These are phyloP conservation scores for Salicornia ramosissima DNA, from an alignment of 148 eudicot genomes.

Conservation along the genomic window DNA sequence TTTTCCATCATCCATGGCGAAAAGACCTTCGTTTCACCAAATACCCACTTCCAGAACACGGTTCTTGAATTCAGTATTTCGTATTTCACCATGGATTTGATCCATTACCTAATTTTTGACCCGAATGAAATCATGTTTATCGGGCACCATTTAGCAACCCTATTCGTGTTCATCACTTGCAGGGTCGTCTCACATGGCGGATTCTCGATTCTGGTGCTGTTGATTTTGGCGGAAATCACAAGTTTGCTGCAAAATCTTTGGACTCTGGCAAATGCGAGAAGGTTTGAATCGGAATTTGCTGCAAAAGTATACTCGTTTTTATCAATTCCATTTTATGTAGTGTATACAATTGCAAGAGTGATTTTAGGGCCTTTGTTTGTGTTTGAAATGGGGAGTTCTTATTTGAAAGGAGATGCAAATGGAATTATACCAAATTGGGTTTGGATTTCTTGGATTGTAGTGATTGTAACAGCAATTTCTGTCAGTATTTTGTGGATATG, in stretches of 20 bases:
- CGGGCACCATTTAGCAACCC: slow-evolving; percentile 67
- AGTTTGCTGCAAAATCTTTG: slow-evolving; percentile 73
- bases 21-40: slow-evolving; percentile 36
- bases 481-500: slow-evolving; percentile 70
- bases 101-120: slow-evolving; percentile 57
- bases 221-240: slow-evolving; percentile 63
- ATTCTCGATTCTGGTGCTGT: slow-evolving; percentile 45
- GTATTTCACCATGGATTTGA: slow-evolving; percentile 64
- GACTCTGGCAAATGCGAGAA: slow-evolving; percentile 58
- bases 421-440: slow-evolving; percentile 64
- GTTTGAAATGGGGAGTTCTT: slow-evolving; percentile 47
- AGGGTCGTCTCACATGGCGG: slow-evolving; percentile 59
- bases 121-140: slow-evolving; percentile 63
- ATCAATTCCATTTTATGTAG: slow-evolving; percentile 58
- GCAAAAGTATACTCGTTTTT: slow-evolving; percentile 35
- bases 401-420: slow-evolving; percentile 44
- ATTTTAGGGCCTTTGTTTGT: slow-evolving; percentile 59
- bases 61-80: slow-evolving; percentile 73
- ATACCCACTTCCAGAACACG: slow-evolving; percentile 36
- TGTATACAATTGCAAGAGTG: slow-evolving; percentile 59
- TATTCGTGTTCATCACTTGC: slow-evolving; percentile 72
- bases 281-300: slow-evolving; percentile 40
- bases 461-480: slow-evolving; percentile 49
- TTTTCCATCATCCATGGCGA: slow-evolving; percentile 29
- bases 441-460: slow-evolving; percentile 67